Evolutionary conservation across 2,329 filamentous ascomycete genomes (phyloP).

Genomic region (Epichloe sibirici): DNA sequence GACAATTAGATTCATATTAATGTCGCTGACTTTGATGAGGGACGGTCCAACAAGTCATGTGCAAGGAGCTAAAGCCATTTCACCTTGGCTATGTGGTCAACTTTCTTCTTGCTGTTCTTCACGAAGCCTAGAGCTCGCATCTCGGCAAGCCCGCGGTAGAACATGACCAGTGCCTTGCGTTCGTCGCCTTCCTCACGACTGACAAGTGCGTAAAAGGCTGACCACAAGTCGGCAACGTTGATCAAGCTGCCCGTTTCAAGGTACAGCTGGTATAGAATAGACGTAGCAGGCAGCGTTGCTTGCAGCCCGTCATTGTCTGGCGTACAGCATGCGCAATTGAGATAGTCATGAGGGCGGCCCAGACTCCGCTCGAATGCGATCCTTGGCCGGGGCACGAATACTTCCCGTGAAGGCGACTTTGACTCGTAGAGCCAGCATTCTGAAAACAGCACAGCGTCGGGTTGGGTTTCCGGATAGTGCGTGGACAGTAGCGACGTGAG

Average conservation of each 20-base stretch:
- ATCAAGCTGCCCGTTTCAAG: conserved; percentile 64
- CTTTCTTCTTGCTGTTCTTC: conserved; percentile 81
- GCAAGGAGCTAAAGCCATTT: conserved; percentile 48
- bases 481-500: conserved; percentile 16
- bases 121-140: conserved; percentile 76
- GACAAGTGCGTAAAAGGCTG: conserved; percentile 57
- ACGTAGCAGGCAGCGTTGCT: conserved; percentile 54
- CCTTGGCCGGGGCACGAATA: conserved; percentile 64
- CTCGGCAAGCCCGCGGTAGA: conserved; percentile 79
- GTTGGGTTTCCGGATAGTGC: conserved; percentile 13
- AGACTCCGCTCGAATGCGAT: conserved; percentile 60
- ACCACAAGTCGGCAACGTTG: conserved; percentile 71
- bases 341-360: conserved; percentile 61
- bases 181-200: conserved; percentile 34
- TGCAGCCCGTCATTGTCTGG: conserved; percentile 35
- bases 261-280: conserved; percentile 69
- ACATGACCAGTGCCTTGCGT: conserved; percentile 54
- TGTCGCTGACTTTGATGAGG: too few relatives aligned
- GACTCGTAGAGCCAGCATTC: conserved; percentile 70
- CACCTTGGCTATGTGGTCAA: conserved; percentile 84
- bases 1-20: not conserved
- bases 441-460: conserved; percentile 43
- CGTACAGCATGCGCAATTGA: conserved; percentile 59
- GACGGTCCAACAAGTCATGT: not conserved
- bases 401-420: conserved; percentile 55